These are phyloP conservation scores for Penicillium sp. DNA, from an alignment of 2,329 filamentous ascomycete genomes.

Conservation along the genomic window DNA sequence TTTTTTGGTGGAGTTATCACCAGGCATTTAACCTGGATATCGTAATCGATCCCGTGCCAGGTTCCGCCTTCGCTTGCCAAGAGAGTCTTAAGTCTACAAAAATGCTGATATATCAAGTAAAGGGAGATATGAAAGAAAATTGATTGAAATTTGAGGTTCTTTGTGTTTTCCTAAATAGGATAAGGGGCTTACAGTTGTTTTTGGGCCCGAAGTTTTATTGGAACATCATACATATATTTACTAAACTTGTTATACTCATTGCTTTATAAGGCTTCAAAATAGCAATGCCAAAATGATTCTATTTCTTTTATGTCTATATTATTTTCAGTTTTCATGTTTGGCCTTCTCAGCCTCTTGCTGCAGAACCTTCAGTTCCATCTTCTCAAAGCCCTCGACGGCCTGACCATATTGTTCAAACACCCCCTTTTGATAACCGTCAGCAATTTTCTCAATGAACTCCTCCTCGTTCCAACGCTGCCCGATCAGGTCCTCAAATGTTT, in stretches of 20 bases:
- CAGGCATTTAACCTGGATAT: slow-evolving; percentile 15
- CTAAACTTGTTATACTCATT: neutral
- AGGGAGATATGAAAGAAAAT: neutral
- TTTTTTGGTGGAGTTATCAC: slow-evolving; percentile 23
- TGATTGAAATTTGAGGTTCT: neutral
- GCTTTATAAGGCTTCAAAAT: neutral
- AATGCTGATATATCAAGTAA: neutral
- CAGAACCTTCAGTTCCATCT: slow-evolving; percentile 69
- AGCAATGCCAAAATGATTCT: neutral
- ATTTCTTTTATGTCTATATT: neutral
- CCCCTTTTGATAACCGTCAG: slow-evolving; percentile 72
- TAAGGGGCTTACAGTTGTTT: slow-evolving; percentile 15
- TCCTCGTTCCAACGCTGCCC: slow-evolving; percentile 81
- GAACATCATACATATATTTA: neutral
- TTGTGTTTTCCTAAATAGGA: slow-evolving; percentile 18
- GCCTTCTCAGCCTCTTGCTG: slow-evolving; percentile 28
- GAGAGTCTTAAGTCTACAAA: neutral
- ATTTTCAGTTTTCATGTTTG: neutral
- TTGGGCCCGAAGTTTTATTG: neutral
- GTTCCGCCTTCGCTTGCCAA: slow-evolving; percentile 20
- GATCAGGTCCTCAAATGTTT: slow-evolving; percentile 87
- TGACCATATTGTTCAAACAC: slow-evolving; percentile 75
- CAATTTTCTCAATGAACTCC: slow-evolving; percentile 77
- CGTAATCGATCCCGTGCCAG: slow-evolving; percentile 28
- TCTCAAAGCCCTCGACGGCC: slow-evolving; percentile 72